Evolutionary conservation across 208 protist genomes (phyloP), one percentile per base, ranked within the genome.

Genomic region (Wallacemonas collosoma): DNA sequence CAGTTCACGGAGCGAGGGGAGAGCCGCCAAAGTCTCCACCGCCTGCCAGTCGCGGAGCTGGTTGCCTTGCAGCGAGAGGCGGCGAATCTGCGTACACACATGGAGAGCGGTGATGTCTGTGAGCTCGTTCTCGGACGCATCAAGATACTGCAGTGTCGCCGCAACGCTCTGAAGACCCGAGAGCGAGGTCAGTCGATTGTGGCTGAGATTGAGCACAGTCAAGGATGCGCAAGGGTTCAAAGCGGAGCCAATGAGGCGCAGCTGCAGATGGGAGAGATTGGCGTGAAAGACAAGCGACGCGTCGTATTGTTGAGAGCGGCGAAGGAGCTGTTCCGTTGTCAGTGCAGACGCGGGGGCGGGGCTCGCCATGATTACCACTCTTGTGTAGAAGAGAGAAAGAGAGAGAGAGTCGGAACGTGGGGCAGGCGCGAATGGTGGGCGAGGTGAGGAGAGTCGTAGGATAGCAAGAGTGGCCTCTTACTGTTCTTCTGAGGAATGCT

Each of bases 91-190:
- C 1, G 36, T 9, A 56, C 82, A 93, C 5, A 2, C 3, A 1
- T 71, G 71, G 9, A 97, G 64, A 0, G 61, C 76, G 0, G 62
- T 39, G 4, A 97, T 55, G 56, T 89, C 77, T 0, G 35, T 58
- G 3, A 97, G 44, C 2, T 65, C 36, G 74, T 97, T 97, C 70
- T 95, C 87, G 1, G 89, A 54, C 2, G 77, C 89, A 64, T 93
- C 90, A 12, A 97, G 75, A 39, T 81, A 74, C 17, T 68, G 80
- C 2, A 97, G 79, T 41, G 81, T 87, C 0, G 61, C 69, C 2
- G 81, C 80, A 15, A 90, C 68, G 0, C 17, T 26, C n/a, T 80
- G 71, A 61, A 97, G 57, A 7, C 89, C 93, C 0, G 56, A 44
- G n/a, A 95, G 74, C 14, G 67, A 82, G 7, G 39, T 73, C 9